Evolutionary conservation across 257 asterid genomes (phyloP), one percentile per base, ranked within the genome.

Genomic region (Nemophila menziesii): DNA sequence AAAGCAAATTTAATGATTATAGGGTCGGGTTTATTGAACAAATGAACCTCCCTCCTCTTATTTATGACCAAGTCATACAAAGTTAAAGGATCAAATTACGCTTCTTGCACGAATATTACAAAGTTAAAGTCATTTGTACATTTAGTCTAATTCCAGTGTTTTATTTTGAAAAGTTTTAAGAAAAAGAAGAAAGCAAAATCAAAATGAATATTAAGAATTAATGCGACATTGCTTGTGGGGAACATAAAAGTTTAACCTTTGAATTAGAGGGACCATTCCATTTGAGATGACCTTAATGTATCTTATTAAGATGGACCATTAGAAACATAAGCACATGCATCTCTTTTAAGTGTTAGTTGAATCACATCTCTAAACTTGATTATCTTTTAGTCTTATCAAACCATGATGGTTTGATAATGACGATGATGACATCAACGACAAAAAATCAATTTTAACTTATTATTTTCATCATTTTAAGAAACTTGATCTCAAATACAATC

Each of bases 321-420:
- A 60, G 78, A 72, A 74, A 77, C 93, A 81, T 65, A 78, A 70
- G 58, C 90, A 81, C 93, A 74, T 81, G 93, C 69, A 69, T 48
- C 57, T 65, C 75, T 48, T 59, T 21, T 66, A 71, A 76, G 60
- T 73, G 70, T 69, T 68, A 46, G 59, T 77, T 77, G 56, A 59
- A 63, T 77, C 81, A 73, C 64, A 71, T 61, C 77, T 71, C n/a
- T 64, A 51, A 46, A 56, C 52, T 68, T 67, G 61, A 68, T 80
- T 66, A 58, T 69, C 71, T 38, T 20, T 0, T 44, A n/a, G 77
- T 80, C 93, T 51, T 73, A 48, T 76, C 86, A 64, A 48, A 11
- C 43, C 41, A 16, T 56, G 13, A 48, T 20, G 36, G n/a, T n/a
- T n/a, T 38, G 22, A 38, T 38, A 38, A 38, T n/a, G n/a, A n/a